A percentile compares a stretch with the other conserved stretches of the same genome.
phyloP scores from a whole-genome alignment of 495 filamentous ascomycete species.

The Platismatia glauca region DNA sequence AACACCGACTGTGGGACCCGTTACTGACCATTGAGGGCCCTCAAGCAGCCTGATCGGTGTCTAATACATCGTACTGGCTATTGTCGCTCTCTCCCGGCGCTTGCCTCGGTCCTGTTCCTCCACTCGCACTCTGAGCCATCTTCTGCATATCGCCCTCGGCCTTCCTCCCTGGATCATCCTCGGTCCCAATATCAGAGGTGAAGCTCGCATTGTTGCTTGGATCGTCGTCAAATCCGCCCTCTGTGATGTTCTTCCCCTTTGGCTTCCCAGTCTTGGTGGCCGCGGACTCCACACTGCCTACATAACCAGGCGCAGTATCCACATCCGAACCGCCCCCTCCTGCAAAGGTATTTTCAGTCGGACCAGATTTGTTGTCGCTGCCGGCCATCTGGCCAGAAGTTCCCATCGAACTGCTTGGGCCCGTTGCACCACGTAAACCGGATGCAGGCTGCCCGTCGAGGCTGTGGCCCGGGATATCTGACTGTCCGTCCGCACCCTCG shows the following conservation, averaged over 20 bases:
- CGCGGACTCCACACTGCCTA: slow-evolving; percentile 30
- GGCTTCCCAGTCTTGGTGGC: slow-evolving; percentile 37
- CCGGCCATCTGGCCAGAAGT: slow-evolving; percentile 10
- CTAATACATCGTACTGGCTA: slow-evolving; percentile 36
- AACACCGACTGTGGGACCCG: neutral
- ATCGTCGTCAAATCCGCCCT: slow-evolving; percentile 44
- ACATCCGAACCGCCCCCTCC: slow-evolving; percentile 14
- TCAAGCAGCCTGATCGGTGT: slow-evolving; percentile 34
- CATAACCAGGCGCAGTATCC: slow-evolving; percentile 38
- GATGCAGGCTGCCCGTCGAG: slow-evolving; percentile 6
- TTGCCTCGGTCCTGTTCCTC: slow-evolving; percentile 34
- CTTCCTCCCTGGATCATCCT: slow-evolving; percentile 53
- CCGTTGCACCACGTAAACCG: neutral
- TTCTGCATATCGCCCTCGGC: slow-evolving; percentile 44
- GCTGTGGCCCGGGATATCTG: slow-evolving; percentile 34
- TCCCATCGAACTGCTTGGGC: slow-evolving; percentile 1
- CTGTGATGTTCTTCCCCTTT: slow-evolving; percentile 46
- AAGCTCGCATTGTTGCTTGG: slow-evolving; percentile 50
- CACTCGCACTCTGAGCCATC: slow-evolving; percentile 33
- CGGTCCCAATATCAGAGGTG: slow-evolving; percentile 47
- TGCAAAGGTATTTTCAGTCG: slow-evolving; percentile 2
- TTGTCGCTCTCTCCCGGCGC: slow-evolving; percentile 32
- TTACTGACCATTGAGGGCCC: neutral
- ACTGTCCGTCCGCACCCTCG: slow-evolving; percentile 41
- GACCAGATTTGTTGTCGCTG: slow-evolving; percentile 3